A percentile compares a stretch with the other conserved stretches of the same genome.
Evolutionary conservation across 345 rosid species (phyloP).

Genomic region (Aquilaria yunnanensis): DNA sequence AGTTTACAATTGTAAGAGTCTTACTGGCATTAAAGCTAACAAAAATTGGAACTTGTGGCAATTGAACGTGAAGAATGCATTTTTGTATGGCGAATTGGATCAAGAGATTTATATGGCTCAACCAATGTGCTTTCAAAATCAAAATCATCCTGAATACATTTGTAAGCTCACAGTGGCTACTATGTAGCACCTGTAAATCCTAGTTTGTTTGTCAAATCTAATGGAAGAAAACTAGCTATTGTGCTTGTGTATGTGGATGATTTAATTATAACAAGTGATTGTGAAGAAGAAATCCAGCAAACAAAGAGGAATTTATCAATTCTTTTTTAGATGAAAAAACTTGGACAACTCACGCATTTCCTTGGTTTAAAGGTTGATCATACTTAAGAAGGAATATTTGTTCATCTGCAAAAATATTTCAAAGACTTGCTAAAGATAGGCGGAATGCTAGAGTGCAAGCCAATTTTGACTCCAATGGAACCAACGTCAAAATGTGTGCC

Average conservation of each 20-base stretch:
- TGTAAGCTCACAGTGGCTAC: slow-evolving; percentile 3
- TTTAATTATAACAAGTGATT: slow-evolving; percentile 5
- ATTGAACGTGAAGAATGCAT: neutral
- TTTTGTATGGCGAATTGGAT: neutral
- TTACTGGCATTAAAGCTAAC: neutral
- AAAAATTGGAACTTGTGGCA: neutral
- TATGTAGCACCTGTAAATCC: neutral
- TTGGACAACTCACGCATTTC: slow-evolving; percentile 3
- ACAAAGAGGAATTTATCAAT: neutral
- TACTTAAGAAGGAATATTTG: neutral
- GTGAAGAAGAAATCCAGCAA: neutral
- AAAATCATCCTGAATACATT: neutral
- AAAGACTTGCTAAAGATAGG: too few species aligned
- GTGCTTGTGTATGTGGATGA: slow-evolving; percentile 4
- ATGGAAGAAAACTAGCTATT: slow-evolving; percentile 2
- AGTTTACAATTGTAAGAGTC: neutral
- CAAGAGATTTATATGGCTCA: neutral
- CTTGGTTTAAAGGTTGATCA: too few species aligned
- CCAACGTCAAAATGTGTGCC: slow-evolving; percentile 5
- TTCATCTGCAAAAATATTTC: too few species aligned
- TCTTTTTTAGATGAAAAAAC: slow-evolving; percentile 8
- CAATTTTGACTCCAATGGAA: neutral
- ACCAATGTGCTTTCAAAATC: neutral
- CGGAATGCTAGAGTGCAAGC: too few species aligned
- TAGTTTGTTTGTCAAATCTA: slow-evolving; percentile 8